phyloP scores from a whole-genome alignment of 2,329 filamentous ascomycete species.

The Aquanectria penicillioides region DNA sequence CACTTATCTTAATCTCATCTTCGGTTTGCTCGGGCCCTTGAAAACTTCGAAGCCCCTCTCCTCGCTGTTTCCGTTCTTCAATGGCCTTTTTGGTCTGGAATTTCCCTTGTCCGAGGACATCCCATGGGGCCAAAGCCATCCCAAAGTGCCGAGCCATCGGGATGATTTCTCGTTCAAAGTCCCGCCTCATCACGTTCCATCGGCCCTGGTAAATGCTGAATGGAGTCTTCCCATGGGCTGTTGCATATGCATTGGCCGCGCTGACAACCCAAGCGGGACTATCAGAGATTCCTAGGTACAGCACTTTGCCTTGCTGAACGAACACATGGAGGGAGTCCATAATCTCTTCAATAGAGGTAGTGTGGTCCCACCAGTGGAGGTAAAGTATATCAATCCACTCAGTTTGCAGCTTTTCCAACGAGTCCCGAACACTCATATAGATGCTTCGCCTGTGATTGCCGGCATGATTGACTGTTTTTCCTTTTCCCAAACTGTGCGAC shows the following conservation, averaged over 20 bases:
- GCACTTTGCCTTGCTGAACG: constrained; percentile 52
- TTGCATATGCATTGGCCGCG: constrained; percentile 52
- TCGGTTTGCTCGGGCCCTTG: not conserved
- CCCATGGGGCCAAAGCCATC: constrained; percentile 69
- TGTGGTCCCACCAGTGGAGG: constrained; percentile 57
- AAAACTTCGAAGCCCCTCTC: not conserved
- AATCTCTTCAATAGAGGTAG: constrained; percentile 53
- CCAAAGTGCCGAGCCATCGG: constrained; percentile 54
- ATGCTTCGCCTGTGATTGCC: constrained; percentile 57
- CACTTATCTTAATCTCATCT: not conserved
- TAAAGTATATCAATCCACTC: constrained; percentile 58
- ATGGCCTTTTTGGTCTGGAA: constrained; percentile 54
- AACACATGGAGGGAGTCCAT: constrained; percentile 55
- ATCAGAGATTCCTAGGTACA: constrained; percentile 54
- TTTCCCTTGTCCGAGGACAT: constrained; percentile 63
- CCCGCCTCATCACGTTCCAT: constrained; percentile 48
- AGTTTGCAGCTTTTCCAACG: constrained; percentile 56
- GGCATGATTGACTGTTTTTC: constrained; percentile 50
- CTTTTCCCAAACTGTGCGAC: constrained; percentile 36
- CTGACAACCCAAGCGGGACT: constrained; percentile 53
- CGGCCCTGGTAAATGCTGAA: constrained; percentile 53
- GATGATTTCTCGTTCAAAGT: constrained; percentile 54
- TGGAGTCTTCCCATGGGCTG: constrained; percentile 46
- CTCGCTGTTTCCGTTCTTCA: not conserved
- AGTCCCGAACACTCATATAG: constrained; percentile 53